These are phyloP conservation scores for Didymella arachidicola DNA, from an alignment of 2,329 filamentous ascomycete genomes.

Conservation along the genomic window DNA sequence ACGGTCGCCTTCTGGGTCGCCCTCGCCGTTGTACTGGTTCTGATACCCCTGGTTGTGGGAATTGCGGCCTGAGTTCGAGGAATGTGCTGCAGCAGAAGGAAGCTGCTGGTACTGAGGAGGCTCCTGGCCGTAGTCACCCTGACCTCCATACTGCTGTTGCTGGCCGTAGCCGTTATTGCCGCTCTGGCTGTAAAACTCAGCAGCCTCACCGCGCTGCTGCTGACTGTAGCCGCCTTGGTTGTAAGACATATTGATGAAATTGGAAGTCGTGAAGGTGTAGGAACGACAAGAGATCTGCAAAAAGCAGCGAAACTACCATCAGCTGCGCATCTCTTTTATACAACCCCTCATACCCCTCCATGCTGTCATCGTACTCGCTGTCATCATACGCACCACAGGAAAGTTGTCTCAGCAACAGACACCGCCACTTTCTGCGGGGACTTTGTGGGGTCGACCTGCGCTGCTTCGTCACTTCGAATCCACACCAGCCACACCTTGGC, in stretches of 20 bases:
- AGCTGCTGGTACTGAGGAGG: conserved; percentile 37
- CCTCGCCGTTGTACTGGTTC: conserved; percentile 32
- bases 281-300: neutral
- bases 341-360: conserved; percentile 7
- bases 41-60: conserved; percentile 35
- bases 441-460: conserved; percentile 19
- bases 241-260: conserved; percentile 14
- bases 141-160: conserved; percentile 25
- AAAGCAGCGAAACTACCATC: conserved; percentile 1
- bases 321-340: conserved; percentile 10
- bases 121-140: conserved; percentile 26
- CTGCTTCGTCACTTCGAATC: conserved; percentile 13
- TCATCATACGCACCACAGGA: conserved; percentile 14
- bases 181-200: conserved; percentile 26
- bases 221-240: conserved; percentile 21
- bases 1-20: conserved; percentile 35
- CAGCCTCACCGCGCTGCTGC: conserved; percentile 23
- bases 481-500: conserved; percentile 21
- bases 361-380: conserved; percentile 14
- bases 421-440: conserved; percentile 21
- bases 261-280: neutral
- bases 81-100: conserved; percentile 31
- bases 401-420: conserved; percentile 23
- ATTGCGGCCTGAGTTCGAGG: conserved; percentile 34
- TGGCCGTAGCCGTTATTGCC: conserved; percentile 23